These are phyloP conservation scores for Fusarium devonianum DNA, from an alignment of 2,329 filamentous ascomycete species.

Conservation along the genomic window DNA sequence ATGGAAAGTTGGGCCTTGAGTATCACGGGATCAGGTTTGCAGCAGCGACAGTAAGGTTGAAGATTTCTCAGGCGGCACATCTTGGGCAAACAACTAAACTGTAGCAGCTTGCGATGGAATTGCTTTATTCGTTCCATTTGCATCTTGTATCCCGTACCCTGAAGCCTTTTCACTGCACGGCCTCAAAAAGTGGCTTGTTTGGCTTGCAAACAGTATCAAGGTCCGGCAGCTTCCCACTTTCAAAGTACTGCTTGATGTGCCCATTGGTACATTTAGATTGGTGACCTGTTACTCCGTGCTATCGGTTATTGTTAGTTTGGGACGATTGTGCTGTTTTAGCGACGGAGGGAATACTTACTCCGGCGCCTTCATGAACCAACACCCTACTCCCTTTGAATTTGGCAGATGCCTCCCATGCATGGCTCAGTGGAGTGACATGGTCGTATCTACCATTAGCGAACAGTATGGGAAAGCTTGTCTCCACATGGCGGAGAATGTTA, in stretches of 20 bases:
- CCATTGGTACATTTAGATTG: conserved; percentile 16
- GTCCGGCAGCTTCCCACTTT: conserved; percentile 6
- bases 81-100: too few relatives aligned
- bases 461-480: conserved; percentile 29
- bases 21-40: too few relatives aligned
- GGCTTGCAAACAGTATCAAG: conserved; percentile 21
- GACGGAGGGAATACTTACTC: conserved; percentile 22
- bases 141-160: too few relatives aligned
- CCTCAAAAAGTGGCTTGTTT: conserved; percentile 21
- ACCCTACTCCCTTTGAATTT: conserved; percentile 28
- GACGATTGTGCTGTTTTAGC: background rate
- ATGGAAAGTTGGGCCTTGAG: too few relatives aligned
- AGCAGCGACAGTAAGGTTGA: too few relatives aligned
- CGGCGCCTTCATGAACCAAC: conserved; percentile 32
- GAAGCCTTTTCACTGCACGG: too few relatives aligned
- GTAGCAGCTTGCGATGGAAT: too few relatives aligned
- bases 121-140: too few relatives aligned
- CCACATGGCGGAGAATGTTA: conserved; percentile 23
- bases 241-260: conserved; percentile 21
- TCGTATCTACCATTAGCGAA: conserved; percentile 34
- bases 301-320: background rate
- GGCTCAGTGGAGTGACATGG: conserved; percentile 24
- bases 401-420: conserved; percentile 28
- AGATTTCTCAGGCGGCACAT: too few relatives aligned
- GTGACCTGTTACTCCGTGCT: conserved; percentile 28